Evolutionary conservation across 2,329 filamentous ascomycete species (phyloP), one percentile per base, ranked within the genome.

Genomic region (Colletotrichum musicola): DNA sequence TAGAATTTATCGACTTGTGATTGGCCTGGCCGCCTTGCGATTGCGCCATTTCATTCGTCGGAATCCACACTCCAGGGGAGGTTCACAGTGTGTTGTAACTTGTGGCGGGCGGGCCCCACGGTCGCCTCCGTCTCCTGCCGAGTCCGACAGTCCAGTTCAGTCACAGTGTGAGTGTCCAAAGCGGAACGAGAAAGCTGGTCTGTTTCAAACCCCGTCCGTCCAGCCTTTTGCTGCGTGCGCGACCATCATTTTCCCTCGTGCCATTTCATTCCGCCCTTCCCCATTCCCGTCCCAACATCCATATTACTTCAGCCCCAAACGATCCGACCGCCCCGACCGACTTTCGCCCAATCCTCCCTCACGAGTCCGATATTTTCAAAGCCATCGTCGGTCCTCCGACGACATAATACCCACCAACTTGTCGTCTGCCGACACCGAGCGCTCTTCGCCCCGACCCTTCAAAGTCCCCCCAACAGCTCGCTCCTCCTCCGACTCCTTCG

Each of bases 71-170:
- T 13, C 12, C 44, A n/a, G n/a, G 46, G 9, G 44, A 20, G 44
- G 22, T 25, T 25, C 22, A 4, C 22, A 4, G 22, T 25, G 22
- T 25, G 3, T 25, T 47, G 9, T 68, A 40, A 25, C 54, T 25
- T 47, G 9, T 68, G 47, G 38, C 54, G 46, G 53, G 46, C 18
- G 47, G 54, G 50, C 62, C 44, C 62, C 65, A 60, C 65, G 54
- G 53, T 50, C 55, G 60, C 55, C 62, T 68, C 65, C 65, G 62
- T 65, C 65, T 68, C 62, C 65, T 68, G 62, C 65, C 65, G 65
- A 65, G 49, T 49, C 4, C 7, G 30, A 35, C 30, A 46, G 16
- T 46, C 44, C 44, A 46, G 16, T 46, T 16, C 44, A 46, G 44
- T 25, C 44, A 14, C 54, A 42, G 38, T 25, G 22, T 25, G 60